These are phyloP conservation scores for Brassica incana DNA, from an alignment of 345 rosid species.

Conservation along the genomic window DNA sequence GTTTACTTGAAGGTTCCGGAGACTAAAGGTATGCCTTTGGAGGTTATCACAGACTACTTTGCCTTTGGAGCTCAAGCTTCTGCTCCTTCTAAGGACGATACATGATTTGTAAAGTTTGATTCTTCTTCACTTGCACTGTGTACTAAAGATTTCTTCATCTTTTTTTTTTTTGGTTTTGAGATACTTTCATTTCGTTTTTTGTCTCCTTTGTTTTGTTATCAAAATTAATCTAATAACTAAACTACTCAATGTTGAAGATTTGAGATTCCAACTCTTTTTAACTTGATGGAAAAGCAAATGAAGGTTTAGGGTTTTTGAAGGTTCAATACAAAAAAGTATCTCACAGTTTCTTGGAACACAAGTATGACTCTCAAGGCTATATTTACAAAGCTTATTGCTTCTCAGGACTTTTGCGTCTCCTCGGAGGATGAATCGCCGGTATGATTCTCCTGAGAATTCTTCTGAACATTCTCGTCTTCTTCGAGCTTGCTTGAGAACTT, in stretches of 20 bases:
- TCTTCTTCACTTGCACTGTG: conserved; percentile 31
- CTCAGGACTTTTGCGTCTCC: conserved; percentile 53
- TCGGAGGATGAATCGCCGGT: conserved; percentile 51
- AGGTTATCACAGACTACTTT: conserved; percentile 95
- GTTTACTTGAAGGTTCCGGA: conserved; percentile 93
- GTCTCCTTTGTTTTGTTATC: neutral
- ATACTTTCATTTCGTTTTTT: conserved; percentile 14
- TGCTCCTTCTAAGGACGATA: conserved; percentile 38
- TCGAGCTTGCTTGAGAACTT: conserved; percentile 54
- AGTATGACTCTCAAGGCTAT: conserved; percentile 25
- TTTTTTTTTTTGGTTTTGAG: conserved; percentile 14
- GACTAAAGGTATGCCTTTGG: conserved; percentile 98
- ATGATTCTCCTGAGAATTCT: conserved; percentile 43
- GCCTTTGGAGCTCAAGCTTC: conserved; percentile 69
- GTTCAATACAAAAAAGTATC: conserved; percentile 14
- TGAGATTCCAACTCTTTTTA: neutral
- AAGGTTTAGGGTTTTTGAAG: neutral
- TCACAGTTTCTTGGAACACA: conserved; percentile 17
- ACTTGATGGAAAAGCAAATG: neutral
- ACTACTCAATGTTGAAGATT: conserved; percentile 13
- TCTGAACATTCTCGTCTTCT: conserved; percentile 40
- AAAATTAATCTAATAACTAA: conserved; percentile 22
- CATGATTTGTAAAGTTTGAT: conserved; percentile 22
- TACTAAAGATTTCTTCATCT: conserved; percentile 27
- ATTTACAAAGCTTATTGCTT: conserved; percentile 18